Percentiles rank a stretch among this genome's conserved stretches.
These are phyloP conservation scores for Stenogyne calaminthoides DNA, from an alignment of 305 asterid species.

Conservation along the genomic window DNA sequence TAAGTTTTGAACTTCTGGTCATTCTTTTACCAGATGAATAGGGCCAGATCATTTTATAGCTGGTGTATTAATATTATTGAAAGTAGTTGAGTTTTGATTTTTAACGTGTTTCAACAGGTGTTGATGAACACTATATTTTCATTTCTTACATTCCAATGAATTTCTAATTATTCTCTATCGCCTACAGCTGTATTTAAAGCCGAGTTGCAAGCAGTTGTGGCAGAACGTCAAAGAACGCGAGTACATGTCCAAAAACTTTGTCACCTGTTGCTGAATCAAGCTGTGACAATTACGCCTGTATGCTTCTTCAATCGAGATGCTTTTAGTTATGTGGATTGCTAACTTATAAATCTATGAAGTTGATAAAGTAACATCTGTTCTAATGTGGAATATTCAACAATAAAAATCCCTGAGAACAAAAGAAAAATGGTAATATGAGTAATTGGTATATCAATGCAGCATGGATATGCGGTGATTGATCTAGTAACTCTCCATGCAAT, in stretches of 20 bases:
- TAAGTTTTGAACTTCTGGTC: conserved; percentile 1
- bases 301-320: conserved; percentile 38
- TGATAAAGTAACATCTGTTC: background rate
- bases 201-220: conserved; percentile 73
- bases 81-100: background rate
- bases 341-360: conserved; percentile 7
- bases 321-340: background rate
- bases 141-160: conserved; percentile 1
- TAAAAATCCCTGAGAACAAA: background rate
- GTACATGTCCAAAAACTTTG: conserved; percentile 61
- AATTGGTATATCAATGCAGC: conserved; percentile 44
- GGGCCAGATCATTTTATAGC: conserved; percentile 4
- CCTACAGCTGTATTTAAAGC: conserved; percentile 61
- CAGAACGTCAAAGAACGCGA: conserved; percentile 75
- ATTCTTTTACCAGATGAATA: background rate
- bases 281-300: conserved; percentile 71
- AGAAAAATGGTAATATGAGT: background rate
- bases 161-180: conserved; percentile 27
- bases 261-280: conserved; percentile 50
- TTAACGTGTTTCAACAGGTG: background rate
- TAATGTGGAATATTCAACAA: background rate
- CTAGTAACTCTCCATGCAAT: conserved; percentile 45
- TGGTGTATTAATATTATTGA: background rate
- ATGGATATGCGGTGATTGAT: conserved; percentile 80
- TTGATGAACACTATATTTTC: background rate